Evolutionary conservation across 2,329 filamentous ascomycete species (phyloP).

Genomic region (Aspergillus ochraceoroseus): DNA sequence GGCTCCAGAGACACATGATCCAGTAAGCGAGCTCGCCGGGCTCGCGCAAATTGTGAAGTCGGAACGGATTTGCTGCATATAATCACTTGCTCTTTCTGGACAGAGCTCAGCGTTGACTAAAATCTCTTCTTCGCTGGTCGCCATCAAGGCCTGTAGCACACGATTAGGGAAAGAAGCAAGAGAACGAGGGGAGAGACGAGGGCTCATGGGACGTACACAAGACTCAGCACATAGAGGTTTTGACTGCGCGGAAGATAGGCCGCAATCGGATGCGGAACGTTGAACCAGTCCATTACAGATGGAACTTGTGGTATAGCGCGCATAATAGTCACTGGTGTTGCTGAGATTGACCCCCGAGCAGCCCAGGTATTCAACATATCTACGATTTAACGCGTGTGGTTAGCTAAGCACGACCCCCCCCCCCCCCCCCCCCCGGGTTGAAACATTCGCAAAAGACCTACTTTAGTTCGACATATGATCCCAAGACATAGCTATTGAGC

Average conservation of each 20-base stretch:
- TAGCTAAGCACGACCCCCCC: too few relatives aligned
- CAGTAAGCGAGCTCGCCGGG: conserved; percentile 71
- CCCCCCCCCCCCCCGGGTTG: too few relatives aligned
- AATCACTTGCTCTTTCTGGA: conserved; percentile 58
- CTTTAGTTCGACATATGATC: conserved; percentile 71
- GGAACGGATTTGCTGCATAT: conserved; percentile 73
- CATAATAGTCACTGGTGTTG: conserved; percentile 78
- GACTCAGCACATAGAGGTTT: conserved; percentile 81
- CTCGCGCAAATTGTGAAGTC: conserved; percentile 88
- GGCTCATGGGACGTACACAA: conserved; percentile 57
- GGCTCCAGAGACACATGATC: conserved; percentile 67
- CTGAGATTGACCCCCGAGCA: conserved; percentile 71
- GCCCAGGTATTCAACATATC: conserved; percentile 76
- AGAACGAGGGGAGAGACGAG: neutral
- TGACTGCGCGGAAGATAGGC: conserved; percentile 58
- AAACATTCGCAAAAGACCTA: too few relatives aligned
- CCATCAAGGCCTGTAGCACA: conserved; percentile 63
- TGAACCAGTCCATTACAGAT: conserved; percentile 94
- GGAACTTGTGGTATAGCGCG: conserved; percentile 84
- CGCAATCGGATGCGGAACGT: conserved; percentile 69
- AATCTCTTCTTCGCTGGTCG: conserved; percentile 82
- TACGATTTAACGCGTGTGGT: conserved; percentile 38
- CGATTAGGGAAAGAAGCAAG: conserved; percentile 12
- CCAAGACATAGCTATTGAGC: conserved; percentile 66
- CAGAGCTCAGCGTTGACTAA: conserved; percentile 70